These are phyloP conservation scores for Cyclostephanos invisitatus DNA, from an alignment of 108 stramenopile species.

Conservation along the genomic window DNA sequence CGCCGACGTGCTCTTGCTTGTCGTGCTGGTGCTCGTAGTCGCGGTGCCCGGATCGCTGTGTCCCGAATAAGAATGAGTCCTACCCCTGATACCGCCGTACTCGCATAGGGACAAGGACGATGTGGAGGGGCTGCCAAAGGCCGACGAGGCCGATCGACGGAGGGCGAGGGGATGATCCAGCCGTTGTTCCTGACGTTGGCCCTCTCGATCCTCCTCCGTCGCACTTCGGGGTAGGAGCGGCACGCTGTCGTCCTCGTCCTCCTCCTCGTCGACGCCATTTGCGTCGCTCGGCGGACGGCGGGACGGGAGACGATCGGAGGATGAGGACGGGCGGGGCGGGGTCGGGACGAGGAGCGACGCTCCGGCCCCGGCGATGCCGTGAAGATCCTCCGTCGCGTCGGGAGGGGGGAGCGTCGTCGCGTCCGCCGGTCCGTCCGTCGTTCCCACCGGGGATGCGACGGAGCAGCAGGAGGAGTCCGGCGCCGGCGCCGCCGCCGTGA, in stretches of 20 bases:
- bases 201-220: not conserved
- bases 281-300: too few species aligned
- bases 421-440: too few species aligned
- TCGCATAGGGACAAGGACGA: not conserved
- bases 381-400: not conserved
- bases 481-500: too few species aligned
- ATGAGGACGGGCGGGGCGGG: too few species aligned
- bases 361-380: not conserved
- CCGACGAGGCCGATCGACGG: conserved; percentile 6
- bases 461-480: too few species aligned
- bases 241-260: not conserved
- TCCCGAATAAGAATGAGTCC: conserved; percentile 11
- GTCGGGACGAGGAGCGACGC: not conserved
- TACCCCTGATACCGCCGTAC: not conserved
- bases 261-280: not conserved
- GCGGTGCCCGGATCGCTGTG: conserved; percentile 9
- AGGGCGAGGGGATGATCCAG: not conserved
- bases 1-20: not conserved
- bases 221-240: not conserved
- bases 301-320: too few species aligned
- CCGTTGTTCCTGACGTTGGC: not conserved
- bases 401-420: not conserved
- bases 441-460: too few species aligned
- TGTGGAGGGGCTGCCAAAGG: conserved; percentile 1
- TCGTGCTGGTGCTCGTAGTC: not conserved